phyloP scores from a whole-genome alignment of 805 yeast genomes.

The Metahyphopichia silvanorum region DNA sequence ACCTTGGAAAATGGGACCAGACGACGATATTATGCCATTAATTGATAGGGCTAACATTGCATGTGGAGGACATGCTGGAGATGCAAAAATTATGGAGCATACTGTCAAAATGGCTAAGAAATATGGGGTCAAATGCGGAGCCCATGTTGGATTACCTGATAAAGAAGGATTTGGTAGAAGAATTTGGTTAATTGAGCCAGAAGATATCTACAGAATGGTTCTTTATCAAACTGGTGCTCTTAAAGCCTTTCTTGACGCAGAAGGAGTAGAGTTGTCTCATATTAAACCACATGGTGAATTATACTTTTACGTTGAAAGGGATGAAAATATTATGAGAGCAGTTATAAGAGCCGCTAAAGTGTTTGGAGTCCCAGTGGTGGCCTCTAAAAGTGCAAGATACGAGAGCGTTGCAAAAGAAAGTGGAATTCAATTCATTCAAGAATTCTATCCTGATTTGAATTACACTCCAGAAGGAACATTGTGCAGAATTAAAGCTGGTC shows the following conservation, averaged over 20 bases:
- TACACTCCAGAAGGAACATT: constrained; percentile 27
- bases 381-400: constrained; percentile 30
- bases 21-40: constrained; percentile 36
- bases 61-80: constrained; percentile 42
- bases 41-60: constrained; percentile 39
- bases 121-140: constrained; percentile 31
- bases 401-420: constrained; percentile 22
- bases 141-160: constrained; percentile 41
- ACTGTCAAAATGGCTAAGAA: constrained; percentile 33
- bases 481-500: constrained; percentile 19
- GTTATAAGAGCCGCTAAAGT: constrained; percentile 32
- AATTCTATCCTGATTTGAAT: constrained; percentile 32
- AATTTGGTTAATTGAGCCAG: constrained; percentile 29
- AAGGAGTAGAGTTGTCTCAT: constrained; percentile 27
- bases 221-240: constrained; percentile 39
- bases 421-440: constrained; percentile 34
- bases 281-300: constrained; percentile 39
- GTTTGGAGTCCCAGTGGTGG: constrained; percentile 32
- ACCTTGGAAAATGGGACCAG: constrained; percentile 35
- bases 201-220: constrained; percentile 32
- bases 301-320: constrained; percentile 32
- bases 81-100: constrained; percentile 30
- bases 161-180: constrained; percentile 39
- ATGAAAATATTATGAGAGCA: constrained; percentile 33
- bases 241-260: constrained; percentile 32